Percentiles rank a stretch among this genome's conserved stretches.
phyloP scores from a whole-genome alignment of 1,284 basidiomycete species.

The Neonothopanus nambi region DNA sequence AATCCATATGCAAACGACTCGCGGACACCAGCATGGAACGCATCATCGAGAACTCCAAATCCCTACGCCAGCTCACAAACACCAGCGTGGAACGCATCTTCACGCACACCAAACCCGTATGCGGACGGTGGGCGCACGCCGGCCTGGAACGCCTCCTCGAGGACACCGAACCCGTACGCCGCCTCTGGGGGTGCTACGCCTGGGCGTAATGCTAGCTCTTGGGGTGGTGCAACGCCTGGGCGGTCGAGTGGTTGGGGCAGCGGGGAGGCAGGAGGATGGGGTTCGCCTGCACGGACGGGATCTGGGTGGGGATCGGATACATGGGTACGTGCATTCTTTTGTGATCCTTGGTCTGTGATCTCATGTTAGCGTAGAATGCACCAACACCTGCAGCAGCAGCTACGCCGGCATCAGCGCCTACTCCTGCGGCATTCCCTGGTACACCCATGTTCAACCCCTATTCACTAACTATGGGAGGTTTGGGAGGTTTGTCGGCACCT shows the following conservation, averaged over 20 bases:
- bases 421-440: conserved; percentile 29
- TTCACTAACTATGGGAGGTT: conserved; percentile 32
- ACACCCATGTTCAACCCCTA: conserved; percentile 25
- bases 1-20: conserved; percentile 67
- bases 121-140: conserved; percentile 51
- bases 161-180: conserved; percentile 71
- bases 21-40: conserved; percentile 60
- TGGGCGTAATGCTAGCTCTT: conserved; percentile 52
- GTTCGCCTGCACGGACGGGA: conserved; percentile 37
- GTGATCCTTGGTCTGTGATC: conserved; percentile 10
- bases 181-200: conserved; percentile 53
- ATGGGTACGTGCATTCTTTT: conserved; percentile 27
- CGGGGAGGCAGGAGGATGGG: conserved; percentile 28
- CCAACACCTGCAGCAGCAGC: conserved; percentile 57
- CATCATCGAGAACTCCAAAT: conserved; percentile 58
- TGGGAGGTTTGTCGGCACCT: conserved; percentile 33
- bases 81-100: conserved; percentile 56
- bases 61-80: conserved; percentile 59
- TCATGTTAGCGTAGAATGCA: conserved; percentile 36
- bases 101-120: conserved; percentile 68
- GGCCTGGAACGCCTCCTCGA: conserved; percentile 51
- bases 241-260: conserved; percentile 20
- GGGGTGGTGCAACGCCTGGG: conserved; percentile 40
- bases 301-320: conserved; percentile 32
- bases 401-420: conserved; percentile 39